A percentile compares a stretch with the other conserved stretches of the same genome.
Conservation (phyloP, 768 basidiomycete species). For the Tylopilus balloui region DNA sequence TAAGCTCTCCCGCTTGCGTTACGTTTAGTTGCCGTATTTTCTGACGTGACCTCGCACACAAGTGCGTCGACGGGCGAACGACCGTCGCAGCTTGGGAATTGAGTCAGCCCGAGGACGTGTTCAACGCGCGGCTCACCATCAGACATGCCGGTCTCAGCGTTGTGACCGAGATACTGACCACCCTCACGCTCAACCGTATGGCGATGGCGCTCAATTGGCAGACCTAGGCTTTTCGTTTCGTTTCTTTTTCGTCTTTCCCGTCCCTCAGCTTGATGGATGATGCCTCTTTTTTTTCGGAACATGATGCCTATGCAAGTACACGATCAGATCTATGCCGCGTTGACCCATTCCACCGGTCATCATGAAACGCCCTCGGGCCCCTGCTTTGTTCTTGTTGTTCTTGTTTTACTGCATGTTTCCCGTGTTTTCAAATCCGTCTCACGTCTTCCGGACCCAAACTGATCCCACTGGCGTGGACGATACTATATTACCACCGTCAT, state of each 20-base stretch:
- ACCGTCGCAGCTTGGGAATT: constrained; percentile 67
- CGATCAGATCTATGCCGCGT: constrained; percentile 2
- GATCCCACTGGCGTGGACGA: background rate
- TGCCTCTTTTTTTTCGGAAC: too few species aligned
- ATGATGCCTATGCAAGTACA: background rate
- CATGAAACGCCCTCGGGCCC: constrained; percentile 18
- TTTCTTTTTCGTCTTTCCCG: background rate
- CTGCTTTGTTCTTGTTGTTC: background rate
- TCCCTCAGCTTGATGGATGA: background rate
- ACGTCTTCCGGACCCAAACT: background rate
- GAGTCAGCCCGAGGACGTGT: constrained; percentile 51
- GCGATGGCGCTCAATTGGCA: constrained; percentile 56
- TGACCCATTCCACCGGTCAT: constrained; percentile 5
- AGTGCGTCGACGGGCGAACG: constrained; percentile 65
- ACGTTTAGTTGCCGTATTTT: background rate
- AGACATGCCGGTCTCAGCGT: constrained; percentile 53
- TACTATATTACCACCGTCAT: constrained; percentile 19
- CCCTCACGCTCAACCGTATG: constrained; percentile 71
- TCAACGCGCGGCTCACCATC: constrained; percentile 57
- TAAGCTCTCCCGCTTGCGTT: constrained; percentile 21
- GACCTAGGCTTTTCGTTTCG: background rate
- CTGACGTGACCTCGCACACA: constrained; percentile 3
- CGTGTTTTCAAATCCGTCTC: constrained; percentile 9
- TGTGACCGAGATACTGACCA: constrained; percentile 75
- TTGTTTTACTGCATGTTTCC: constrained; percentile 8